Evolutionary conservation across 192 early-diverging fungal genomes (phyloP).

Genomic region (Phlyctochytrium planicorne): DNA sequence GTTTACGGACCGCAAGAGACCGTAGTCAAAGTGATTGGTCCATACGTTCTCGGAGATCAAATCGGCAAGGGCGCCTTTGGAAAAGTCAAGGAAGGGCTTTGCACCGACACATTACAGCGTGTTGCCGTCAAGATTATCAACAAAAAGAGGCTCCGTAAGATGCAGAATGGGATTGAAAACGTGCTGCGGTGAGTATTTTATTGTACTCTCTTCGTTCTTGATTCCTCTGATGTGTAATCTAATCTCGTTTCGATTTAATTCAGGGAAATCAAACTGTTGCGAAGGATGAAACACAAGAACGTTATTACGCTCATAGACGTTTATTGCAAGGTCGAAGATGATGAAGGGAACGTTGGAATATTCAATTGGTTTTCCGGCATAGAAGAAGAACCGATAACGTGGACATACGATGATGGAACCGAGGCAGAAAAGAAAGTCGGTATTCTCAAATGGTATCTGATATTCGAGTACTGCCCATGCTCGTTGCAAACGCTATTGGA

Average conservation of each 20-base stretch:
- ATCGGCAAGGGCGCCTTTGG: conserved; percentile 63
- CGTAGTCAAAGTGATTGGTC: conserved; percentile 52
- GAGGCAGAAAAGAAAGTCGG: conserved; percentile 36
- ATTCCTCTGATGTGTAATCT: neutral
- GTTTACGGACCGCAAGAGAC: conserved; percentile 44
- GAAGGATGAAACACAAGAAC: conserved; percentile 50
- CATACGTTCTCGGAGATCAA: conserved; percentile 55
- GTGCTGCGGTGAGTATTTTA: conserved; percentile 31
- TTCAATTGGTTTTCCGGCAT: conserved; percentile 60
- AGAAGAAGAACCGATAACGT: conserved; percentile 55
- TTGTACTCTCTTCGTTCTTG: neutral
- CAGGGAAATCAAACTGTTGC: conserved; percentile 54
- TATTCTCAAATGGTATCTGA: conserved; percentile 55
- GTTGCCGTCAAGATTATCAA: conserved; percentile 62
- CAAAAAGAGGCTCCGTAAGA: conserved; percentile 56
- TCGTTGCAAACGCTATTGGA: conserved; percentile 55
- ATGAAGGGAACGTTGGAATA: conserved; percentile 45
- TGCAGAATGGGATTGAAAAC: conserved; percentile 49
- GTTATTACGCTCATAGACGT: conserved; percentile 55
- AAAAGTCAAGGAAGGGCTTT: conserved; percentile 63
- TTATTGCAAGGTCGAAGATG: conserved; percentile 60
- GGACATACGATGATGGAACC: conserved; percentile 51
- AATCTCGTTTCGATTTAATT: too few species aligned
- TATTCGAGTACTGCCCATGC: conserved; percentile 61
- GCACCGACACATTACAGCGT: conserved; percentile 52